Conservation (phyloP, 495 filamentous ascomycete genomes). For the Extremus antarcticus region DNA sequence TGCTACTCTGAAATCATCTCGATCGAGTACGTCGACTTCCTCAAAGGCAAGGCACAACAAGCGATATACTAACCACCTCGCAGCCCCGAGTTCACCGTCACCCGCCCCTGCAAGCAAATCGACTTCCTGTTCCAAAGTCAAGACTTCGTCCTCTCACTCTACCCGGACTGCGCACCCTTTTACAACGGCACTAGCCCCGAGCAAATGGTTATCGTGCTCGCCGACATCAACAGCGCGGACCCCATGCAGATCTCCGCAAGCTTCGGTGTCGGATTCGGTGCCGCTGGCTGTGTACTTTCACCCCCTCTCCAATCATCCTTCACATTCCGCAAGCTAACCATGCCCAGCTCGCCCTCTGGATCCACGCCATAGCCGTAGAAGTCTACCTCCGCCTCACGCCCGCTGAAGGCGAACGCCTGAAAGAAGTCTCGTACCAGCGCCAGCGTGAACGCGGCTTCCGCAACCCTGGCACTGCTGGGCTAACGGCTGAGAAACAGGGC, state of each 20-base stretch:
- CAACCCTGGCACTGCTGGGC: no score
- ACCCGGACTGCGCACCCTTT: constrained; percentile 18
- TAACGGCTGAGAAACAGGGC: no score
- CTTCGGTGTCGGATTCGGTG: background rate
- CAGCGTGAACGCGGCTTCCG: constrained; percentile 23
- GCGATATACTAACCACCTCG: no score
- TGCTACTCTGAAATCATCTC: no score
- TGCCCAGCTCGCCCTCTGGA: no score
- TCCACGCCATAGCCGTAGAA: no score
- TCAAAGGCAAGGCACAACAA: no score
- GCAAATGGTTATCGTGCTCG: background rate
- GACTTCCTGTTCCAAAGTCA: constrained; percentile 18
- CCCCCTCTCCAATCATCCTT: no score
- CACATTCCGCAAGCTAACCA: no score
- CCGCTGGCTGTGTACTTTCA: constrained; percentile 25
- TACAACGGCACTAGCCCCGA: background rate
- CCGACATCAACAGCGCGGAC: background rate
- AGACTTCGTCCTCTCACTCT: constrained; percentile 33
- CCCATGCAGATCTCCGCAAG: background rate
- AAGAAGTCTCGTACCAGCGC: constrained; percentile 39
- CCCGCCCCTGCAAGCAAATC: constrained; percentile 38
- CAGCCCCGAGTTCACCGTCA: no score
- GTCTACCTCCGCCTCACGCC: no score
- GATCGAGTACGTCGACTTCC: no score
- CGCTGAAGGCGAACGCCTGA: constrained; percentile 36